Base-by-base conservation (phyloP, 768 basidiomycete species). In the Phanerodontia chrysosporium region DNA sequence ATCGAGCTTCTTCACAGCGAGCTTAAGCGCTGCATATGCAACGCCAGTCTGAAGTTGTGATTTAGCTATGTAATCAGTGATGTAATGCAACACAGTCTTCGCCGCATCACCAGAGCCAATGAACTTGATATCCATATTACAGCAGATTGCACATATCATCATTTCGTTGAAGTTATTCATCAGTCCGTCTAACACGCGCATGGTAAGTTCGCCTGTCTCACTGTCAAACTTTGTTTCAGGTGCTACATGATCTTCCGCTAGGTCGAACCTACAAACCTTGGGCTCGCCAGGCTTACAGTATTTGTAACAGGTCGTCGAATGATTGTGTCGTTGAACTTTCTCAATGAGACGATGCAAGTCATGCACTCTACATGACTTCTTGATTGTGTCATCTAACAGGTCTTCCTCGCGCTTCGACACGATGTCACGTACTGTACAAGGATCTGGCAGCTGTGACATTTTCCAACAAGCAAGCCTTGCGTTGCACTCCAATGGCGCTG, bases 11-110 rank as follows among this genome's bases (percentile, higher is more conserved):
- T 62, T 60, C 0, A 77, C 61, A 3, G 78, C 72, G 0, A 68
- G 24, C 44, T 76, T 71, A 3, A 80, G 54, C 1, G 76, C 73
- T 0, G 75, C 71, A 64, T 67, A 78, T 0, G 75, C 74, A 0
- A 78, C 73, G 63, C 81, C 75, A 0, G 72, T 60, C 39, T 77
- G 77, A 10, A 80, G 57, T 44, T 75, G 70, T 0, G 73, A 57
- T 55, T 82, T 82, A 0, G 78, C 75, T 18, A 81, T 79, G 51
- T 82, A 81, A 55, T 81, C 72, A 0, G 79, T 81, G 21, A 81
- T 76, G 51, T 81, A 82, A 56, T 76, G 78, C 3, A 77, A 36
- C 0, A 78, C 59, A 0, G 79, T 78, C 55, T 80, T 80, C 1
- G 76, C 76, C 0, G 70, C 58, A 5, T 64, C 39, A 0, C 80